phyloP scores from a whole-genome alignment of 345 rosid genomes.

The Gossypium thurberi region DNA sequence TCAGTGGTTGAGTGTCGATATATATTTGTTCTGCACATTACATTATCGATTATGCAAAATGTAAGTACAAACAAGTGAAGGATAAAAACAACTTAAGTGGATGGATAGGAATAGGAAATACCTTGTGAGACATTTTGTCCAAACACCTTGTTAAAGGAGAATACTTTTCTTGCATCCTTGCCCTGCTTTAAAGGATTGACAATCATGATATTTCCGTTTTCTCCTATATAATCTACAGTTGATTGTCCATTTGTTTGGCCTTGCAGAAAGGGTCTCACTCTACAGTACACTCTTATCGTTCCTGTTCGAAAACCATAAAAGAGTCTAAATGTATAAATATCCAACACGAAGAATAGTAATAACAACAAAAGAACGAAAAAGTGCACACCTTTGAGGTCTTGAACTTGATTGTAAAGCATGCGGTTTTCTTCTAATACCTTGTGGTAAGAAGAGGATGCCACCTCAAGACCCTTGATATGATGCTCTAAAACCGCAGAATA shows the following conservation, averaged over 20 bases:
- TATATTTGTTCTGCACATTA: constrained; percentile 69
- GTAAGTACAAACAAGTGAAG: not conserved
- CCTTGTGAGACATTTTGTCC: constrained; percentile 78
- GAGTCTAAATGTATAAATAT: not conserved
- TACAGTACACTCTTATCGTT: constrained; percentile 78
- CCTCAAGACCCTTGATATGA: constrained; percentile 70
- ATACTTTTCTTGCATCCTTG: constrained; percentile 79
- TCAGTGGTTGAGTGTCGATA: constrained; percentile 63
- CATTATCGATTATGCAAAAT: not conserved
- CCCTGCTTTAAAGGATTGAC: constrained; percentile 80
- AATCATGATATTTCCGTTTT: constrained; percentile 91
- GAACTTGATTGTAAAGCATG: constrained; percentile 90
- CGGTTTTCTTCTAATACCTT: constrained; percentile 88
- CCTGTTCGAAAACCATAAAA: constrained; percentile 38
- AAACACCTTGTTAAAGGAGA: constrained; percentile 83
- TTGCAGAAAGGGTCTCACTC: constrained; percentile 80
- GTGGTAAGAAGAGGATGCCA: constrained; percentile 69
- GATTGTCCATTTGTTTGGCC: constrained; percentile 60
- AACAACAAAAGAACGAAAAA: not conserved
- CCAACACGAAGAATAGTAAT: not conserved
- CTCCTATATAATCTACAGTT: constrained; percentile 85
- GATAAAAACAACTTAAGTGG: not conserved
- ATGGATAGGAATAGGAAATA: constrained; percentile 6
- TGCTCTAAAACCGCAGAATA: constrained; percentile 34
- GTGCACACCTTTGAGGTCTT: constrained; percentile 81